These are phyloP conservation scores for Candida qinlingensis DNA, from an alignment of 805 yeast genomes.

Conservation along the genomic window DNA sequence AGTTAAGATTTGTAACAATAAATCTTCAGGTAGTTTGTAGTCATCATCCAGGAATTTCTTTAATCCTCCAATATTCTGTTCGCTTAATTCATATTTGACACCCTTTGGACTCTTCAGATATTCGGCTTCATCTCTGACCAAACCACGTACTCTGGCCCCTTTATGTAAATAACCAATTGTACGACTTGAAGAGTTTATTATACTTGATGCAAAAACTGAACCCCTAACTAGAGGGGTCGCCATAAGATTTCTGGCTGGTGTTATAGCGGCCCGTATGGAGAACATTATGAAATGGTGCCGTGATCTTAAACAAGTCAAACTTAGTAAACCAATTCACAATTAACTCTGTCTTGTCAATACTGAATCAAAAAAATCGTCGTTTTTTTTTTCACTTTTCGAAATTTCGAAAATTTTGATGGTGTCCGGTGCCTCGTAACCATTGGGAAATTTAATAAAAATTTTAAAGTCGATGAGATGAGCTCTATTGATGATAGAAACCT, in stretches of 20 bases:
- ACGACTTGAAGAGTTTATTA: conserved; percentile 15
- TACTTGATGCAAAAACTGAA: background rate
- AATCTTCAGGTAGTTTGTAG: conserved; percentile 51
- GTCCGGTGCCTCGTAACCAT: background rate
- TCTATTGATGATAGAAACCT: background rate
- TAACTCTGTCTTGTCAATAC: background rate
- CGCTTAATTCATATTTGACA: conserved; percentile 45
- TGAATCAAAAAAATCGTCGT: background rate
- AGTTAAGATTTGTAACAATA: conserved; percentile 75
- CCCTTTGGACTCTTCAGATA: conserved; percentile 46
- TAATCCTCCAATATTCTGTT: conserved; percentile 43
- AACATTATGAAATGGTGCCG: conserved; percentile 5
- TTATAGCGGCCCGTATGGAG: conserved; percentile 12
- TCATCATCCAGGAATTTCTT: conserved; percentile 45
- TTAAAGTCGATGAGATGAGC: conserved; percentile 9
- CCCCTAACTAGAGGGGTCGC: background rate
- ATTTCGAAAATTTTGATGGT: background rate
- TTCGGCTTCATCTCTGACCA: conserved; percentile 65
- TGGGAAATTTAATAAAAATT: background rate
- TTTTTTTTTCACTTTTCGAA: background rate
- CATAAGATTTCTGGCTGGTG: background rate
- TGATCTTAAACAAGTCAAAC: background rate
- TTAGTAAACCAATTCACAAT: background rate
- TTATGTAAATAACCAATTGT: conserved; percentile 35
- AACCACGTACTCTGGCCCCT: conserved; percentile 59